Conservation (phyloP, 495 filamentous ascomycete genomes). For the Hypoxylon crocopeplum region DNA sequence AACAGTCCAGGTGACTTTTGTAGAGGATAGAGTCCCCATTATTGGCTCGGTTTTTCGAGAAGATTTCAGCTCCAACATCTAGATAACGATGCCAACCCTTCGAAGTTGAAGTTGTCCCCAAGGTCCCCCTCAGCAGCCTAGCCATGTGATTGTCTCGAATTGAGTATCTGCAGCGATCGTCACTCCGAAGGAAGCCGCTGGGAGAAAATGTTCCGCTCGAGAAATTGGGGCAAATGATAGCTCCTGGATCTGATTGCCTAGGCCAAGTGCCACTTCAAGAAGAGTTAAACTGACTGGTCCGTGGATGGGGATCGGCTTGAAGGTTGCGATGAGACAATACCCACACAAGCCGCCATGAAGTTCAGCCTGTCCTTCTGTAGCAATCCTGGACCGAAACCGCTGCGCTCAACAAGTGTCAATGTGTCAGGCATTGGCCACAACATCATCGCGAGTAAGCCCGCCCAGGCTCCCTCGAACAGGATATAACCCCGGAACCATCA, state of each 20-base stretch:
- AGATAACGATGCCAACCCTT: neutral
- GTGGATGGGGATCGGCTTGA: neutral
- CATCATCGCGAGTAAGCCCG: neutral
- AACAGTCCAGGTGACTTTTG: slow-evolving; percentile 22
- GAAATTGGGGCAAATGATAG: neutral
- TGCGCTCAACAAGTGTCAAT: neutral
- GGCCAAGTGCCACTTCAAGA: neutral
- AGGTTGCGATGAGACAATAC: neutral
- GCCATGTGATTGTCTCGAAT: neutral
- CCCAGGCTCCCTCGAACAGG: neutral
- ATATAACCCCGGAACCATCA: neutral
- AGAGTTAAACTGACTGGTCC: neutral
- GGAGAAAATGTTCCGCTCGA: neutral
- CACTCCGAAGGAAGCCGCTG: slow-evolving; percentile 21
- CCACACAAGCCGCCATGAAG: neutral
- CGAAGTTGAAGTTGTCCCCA: neutral
- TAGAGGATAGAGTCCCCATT: neutral
- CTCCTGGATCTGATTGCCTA: neutral
- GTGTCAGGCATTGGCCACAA: neutral
- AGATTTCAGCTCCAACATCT: neutral
- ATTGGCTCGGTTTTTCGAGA: slow-evolving; percentile 8
- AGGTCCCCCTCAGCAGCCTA: neutral
- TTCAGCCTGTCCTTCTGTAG: neutral
- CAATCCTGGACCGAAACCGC: neutral
- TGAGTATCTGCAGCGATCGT: slow-evolving; percentile 2